Conservation (phyloP, 306 rosid species). For the Prunus armeniaca region DNA sequence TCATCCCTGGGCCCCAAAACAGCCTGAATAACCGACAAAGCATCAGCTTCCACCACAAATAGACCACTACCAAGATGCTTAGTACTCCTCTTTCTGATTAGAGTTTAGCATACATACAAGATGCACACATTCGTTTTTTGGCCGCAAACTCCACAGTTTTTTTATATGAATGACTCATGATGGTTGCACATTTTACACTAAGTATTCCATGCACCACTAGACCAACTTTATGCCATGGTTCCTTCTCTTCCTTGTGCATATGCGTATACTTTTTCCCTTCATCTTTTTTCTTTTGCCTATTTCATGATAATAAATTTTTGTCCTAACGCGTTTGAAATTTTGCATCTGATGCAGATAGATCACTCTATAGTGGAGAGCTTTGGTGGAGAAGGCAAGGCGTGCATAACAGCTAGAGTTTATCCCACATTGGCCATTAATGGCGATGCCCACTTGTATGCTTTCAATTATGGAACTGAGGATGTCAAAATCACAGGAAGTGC, state of each 20-base stretch:
- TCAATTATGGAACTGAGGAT: conserved; percentile 59
- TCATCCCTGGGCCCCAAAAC: too few relatives aligned
- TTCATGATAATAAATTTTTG: not conserved
- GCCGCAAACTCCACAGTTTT: too few relatives aligned
- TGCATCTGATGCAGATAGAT: conserved; percentile 47
- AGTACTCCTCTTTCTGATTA: too few relatives aligned
- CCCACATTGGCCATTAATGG: conserved; percentile 65
- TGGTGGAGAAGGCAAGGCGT: conserved; percentile 63
- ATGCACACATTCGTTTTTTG: too few relatives aligned
- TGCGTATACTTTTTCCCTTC: not conserved
- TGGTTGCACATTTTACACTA: not conserved
- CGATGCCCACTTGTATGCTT: conserved; percentile 48
- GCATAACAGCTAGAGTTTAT: conserved; percentile 81
- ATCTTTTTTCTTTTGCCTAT: not conserved
- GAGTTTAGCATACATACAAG: too few relatives aligned
- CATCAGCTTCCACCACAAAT: too few relatives aligned
- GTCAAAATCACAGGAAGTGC: conserved; percentile 55
- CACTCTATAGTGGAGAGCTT: conserved; percentile 81
- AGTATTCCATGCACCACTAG: not conserved
- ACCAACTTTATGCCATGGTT: not conserved
- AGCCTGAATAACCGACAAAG: too few relatives aligned
- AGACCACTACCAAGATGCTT: too few relatives aligned
- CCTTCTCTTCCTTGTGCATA: not conserved
- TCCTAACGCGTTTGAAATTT: not conserved
- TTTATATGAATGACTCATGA: too few relatives aligned